phyloP scores from a whole-genome alignment of 176 grass and related monocot species.

The sorghum (Sorghum bicolor) region DNA sequence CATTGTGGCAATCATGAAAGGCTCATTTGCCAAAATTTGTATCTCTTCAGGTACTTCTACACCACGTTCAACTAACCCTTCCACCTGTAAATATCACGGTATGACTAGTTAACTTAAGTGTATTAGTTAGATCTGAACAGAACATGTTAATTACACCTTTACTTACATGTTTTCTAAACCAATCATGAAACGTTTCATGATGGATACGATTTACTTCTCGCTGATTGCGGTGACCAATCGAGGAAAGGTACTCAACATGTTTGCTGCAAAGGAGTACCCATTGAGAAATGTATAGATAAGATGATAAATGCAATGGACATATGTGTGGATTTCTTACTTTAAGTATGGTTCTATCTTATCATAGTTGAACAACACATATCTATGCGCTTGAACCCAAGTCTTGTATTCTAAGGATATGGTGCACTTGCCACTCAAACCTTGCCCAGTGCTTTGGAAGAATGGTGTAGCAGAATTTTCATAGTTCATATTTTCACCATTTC shows the following conservation, averaged over 20 bases:
- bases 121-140: too few relatives aligned
- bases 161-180: conserved; percentile 20
- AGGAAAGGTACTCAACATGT: neutral
- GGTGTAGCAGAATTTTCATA: too few relatives aligned
- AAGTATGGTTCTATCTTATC: neutral
- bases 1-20: too few relatives aligned
- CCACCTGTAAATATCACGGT: too few relatives aligned
- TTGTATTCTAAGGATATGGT: neutral
- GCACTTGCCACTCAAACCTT: neutral
- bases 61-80: too few relatives aligned
- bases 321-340: neutral
- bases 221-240: neutral
- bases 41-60: too few relatives aligned
- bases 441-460: neutral
- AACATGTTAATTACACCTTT: neutral
- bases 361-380: conserved; percentile 1
- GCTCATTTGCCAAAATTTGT: too few relatives aligned
- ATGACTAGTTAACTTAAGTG: too few relatives aligned
- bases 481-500: too few relatives aligned
- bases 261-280: neutral
- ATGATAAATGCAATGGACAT: neutral
- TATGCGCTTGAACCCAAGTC: neutral
- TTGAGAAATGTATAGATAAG: neutral
- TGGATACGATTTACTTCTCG: neutral
- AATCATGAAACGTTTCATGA: conserved; percentile 14